Percentiles rank a stretch among this genome's conserved stretches.
phyloP scores from a whole-genome alignment of 2,329 filamentous ascomycete genomes.

The Lecanoromycetidae sp. region DNA sequence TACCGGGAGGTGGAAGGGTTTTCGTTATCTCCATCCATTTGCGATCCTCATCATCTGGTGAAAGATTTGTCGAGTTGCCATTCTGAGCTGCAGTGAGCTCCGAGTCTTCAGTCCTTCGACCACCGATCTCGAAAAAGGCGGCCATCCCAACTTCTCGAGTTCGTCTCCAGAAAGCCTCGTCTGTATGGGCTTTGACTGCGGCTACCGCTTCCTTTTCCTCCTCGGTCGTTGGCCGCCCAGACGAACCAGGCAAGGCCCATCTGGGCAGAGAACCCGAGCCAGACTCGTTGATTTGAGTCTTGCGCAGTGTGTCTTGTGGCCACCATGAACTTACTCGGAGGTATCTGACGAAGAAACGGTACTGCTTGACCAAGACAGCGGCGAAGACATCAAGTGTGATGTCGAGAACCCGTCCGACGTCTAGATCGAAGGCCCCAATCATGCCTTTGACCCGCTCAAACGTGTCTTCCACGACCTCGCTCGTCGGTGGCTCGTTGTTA shows the following conservation, averaged over 20 bases:
- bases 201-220: slow-evolving; percentile 53
- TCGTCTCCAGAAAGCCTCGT: slow-evolving; percentile 67
- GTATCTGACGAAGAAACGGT: slow-evolving; percentile 87
- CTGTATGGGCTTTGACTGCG: slow-evolving; percentile 50
- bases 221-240: slow-evolving; percentile 44
- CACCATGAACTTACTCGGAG: slow-evolving; percentile 92
- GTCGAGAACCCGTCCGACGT: slow-evolving; percentile 87
- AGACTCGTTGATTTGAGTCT: neutral
- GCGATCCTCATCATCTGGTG: slow-evolving; percentile 45
- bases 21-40: slow-evolving; percentile 73
- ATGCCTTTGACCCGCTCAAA: slow-evolving; percentile 89
- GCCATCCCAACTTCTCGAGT: slow-evolving; percentile 64
- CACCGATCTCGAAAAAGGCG: slow-evolving; percentile 83
- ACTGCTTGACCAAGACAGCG: slow-evolving; percentile 82
- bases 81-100: slow-evolving; percentile 40
- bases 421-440: slow-evolving; percentile 92
- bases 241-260: slow-evolving; percentile 69
- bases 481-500: slow-evolving; percentile 58
- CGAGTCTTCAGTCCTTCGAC: slow-evolving; percentile 51
- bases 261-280: slow-evolving; percentile 46
- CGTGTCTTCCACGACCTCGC: slow-evolving; percentile 66
- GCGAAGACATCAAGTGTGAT: slow-evolving; percentile 93
- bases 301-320: slow-evolving; percentile 51
- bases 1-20: slow-evolving; percentile 72
- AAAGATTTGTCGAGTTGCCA: slow-evolving; percentile 24